Conservation (phyloP, 179 eudicot species). For the Nepenthes alata region DNA sequence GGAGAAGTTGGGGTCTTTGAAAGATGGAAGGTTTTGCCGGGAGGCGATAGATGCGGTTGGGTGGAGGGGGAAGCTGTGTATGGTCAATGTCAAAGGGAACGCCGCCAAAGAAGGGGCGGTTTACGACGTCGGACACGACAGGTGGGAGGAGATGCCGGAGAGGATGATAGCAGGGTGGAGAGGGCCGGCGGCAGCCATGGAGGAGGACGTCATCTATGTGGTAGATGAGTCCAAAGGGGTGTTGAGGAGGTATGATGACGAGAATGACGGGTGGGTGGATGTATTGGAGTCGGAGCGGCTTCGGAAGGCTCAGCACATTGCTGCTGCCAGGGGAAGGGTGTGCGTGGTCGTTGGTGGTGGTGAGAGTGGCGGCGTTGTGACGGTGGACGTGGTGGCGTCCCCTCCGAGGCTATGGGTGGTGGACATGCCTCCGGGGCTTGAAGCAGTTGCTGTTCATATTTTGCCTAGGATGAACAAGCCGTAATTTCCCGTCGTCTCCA, state of each 20-base stretch:
- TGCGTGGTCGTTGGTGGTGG: constrained; percentile 23
- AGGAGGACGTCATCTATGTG: constrained; percentile 26
- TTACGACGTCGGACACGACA: constrained; percentile 15
- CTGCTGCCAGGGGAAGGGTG: constrained; percentile 39
- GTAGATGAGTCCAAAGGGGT: constrained; percentile 37
- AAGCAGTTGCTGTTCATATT: constrained; percentile 34
- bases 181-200: constrained; percentile 52
- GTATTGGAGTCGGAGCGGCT: constrained; percentile 18
- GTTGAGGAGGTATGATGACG: constrained; percentile 24
- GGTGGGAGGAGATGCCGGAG: constrained; percentile 35
- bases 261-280: constrained; percentile 31
- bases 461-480: constrained; percentile 35
- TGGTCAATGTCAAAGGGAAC: constrained; percentile 40
- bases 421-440: constrained; percentile 27
- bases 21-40: constrained; percentile 29
- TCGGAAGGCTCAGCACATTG: constrained; percentile 36
- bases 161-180: constrained; percentile 52
- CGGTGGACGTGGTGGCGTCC: constrained; percentile 36
- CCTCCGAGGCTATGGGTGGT: constrained; percentile 28
- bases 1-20: constrained; percentile 10
- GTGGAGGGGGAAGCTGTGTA: constrained; percentile 33
- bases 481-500: not conserved
- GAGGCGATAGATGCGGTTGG: constrained; percentile 46
- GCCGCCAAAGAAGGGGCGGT: constrained; percentile 37
- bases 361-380: constrained; percentile 20